phyloP scores from a whole-genome alignment of 345 rosid genomes.

The Populus ilicifolia region DNA sequence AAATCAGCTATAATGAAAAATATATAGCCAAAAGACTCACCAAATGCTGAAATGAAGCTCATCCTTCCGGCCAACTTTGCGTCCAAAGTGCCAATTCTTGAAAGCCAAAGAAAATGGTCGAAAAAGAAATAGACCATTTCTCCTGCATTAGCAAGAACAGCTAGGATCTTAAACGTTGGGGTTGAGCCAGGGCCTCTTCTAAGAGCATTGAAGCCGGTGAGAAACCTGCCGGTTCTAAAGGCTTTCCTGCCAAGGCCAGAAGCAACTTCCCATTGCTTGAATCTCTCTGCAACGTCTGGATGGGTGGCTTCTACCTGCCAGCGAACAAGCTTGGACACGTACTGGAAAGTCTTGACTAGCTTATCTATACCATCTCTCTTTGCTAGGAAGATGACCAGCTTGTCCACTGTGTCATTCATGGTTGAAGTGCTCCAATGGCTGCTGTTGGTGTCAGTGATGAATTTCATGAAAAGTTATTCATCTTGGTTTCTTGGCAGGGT shows the following conservation, averaged over 20 bases:
- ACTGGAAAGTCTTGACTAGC: conserved; percentile 96
- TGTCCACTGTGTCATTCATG: conserved; percentile 75
- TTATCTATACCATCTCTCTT: conserved; percentile 97
- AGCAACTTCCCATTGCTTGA: conserved; percentile 91
- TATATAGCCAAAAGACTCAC: conserved; percentile 91
- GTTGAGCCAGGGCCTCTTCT: conserved; percentile 65
- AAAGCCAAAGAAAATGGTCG: conserved; percentile 90
- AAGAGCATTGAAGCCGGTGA: conserved; percentile 84
- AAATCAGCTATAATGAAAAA: conserved; percentile 70
- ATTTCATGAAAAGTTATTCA: not conserved
- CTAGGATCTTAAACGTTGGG: conserved; percentile 42
- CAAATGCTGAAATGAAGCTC: conserved; percentile 96
- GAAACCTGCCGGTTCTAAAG: conserved; percentile 82
- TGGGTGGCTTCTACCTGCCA: conserved; percentile 57
- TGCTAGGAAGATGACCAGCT: conserved; percentile 83
- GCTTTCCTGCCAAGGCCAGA: conserved; percentile 95
- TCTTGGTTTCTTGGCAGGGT: not conserved
- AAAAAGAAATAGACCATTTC: conserved; percentile 96
- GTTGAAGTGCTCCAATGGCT: not conserved
- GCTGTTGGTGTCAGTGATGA: not conserved
- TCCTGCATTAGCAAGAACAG: conserved; percentile 78
- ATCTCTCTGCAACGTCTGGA: conserved; percentile 53
- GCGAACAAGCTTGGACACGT: conserved; percentile 84
- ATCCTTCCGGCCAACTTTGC: conserved; percentile 56
- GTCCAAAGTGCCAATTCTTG: conserved; percentile 79